Conservation (phyloP, 257 asterid species). For the Nicotiana tomentosiformis region DNA sequence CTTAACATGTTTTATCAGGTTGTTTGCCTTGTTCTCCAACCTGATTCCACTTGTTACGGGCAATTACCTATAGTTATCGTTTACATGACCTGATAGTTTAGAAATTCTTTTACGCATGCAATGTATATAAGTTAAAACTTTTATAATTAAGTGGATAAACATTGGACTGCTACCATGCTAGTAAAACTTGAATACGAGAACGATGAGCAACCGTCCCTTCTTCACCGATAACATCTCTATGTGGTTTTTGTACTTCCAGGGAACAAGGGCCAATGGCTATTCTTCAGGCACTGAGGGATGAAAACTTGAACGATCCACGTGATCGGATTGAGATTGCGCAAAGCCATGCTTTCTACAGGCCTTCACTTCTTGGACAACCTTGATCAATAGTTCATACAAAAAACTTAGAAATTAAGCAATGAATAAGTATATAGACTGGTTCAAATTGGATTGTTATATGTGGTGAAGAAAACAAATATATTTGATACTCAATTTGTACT, state of each 20-base stretch:
- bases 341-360: conserved; percentile 78
- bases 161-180: not conserved
- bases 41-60: not conserved
- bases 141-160: not conserved
- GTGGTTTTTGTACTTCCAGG: conserved; percentile 24
- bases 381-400: conserved; percentile 2
- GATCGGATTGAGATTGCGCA: conserved; percentile 89
- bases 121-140: not conserved
- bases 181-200: not conserved
- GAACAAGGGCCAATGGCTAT: conserved; percentile 58
- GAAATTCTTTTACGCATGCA: not conserved
- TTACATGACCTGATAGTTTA: no score
- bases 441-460: not conserved
- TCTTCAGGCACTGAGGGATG: conserved; percentile 80
- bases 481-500: not conserved
- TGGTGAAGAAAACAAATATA: not conserved
- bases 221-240: not conserved
- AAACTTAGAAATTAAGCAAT: not conserved
- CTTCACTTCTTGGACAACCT: conserved; percentile 71
- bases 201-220: not conserved
- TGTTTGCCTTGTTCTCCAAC: not conserved
- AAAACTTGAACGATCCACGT: conserved; percentile 81
- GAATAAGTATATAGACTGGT: conserved; percentile 10
- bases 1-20: not conserved
- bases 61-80: not conserved